These are phyloP conservation scores for Podila horticola DNA, from an alignment of 192 early-diverging fungal species.

Conservation along the genomic window DNA sequence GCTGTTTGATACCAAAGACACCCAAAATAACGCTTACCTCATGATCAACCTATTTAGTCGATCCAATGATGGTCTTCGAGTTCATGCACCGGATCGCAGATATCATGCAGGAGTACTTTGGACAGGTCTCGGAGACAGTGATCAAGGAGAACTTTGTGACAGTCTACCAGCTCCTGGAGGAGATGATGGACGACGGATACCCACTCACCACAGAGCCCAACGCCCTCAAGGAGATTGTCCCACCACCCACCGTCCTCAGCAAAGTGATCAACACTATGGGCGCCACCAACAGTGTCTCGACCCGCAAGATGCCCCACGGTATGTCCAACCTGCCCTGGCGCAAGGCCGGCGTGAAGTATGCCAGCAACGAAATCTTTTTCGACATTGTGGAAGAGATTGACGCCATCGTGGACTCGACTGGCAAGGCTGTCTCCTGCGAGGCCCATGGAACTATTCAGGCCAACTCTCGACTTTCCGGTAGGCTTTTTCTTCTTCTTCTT, in stretches of 20 bases:
- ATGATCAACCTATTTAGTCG: conserved; percentile 55
- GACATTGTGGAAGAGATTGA: conserved; percentile 93
- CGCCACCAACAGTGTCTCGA: conserved; percentile 52
- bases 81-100: conserved; percentile 85
- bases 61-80: conserved; percentile 86
- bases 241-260: conserved; percentile 86
- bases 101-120: conserved; percentile 86
- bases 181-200: conserved; percentile 93
- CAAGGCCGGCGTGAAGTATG: conserved; percentile 85
- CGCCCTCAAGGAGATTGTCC: conserved; percentile 86
- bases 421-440: conserved; percentile 77
- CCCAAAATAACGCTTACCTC: too few relatives aligned
- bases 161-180: conserved; percentile 91
- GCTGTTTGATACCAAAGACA: too few relatives aligned
- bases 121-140: conserved; percentile 79
- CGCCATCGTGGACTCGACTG: conserved; percentile 80
- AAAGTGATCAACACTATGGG: conserved; percentile 89
- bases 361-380: conserved; percentile 94
- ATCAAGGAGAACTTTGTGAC: conserved; percentile 95
- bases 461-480: conserved; percentile 82
- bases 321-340: conserved; percentile 90
- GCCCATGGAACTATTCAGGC: conserved; percentile 84
- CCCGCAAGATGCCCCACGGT: conserved; percentile 67
- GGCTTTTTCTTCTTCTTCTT: background rate
- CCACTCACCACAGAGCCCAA: conserved; percentile 90